Percentiles rank a stretch among this genome's conserved stretches.
Conservation (phyloP, 495 filamentous ascomycete species). For the Daldinia decipiens region DNA sequence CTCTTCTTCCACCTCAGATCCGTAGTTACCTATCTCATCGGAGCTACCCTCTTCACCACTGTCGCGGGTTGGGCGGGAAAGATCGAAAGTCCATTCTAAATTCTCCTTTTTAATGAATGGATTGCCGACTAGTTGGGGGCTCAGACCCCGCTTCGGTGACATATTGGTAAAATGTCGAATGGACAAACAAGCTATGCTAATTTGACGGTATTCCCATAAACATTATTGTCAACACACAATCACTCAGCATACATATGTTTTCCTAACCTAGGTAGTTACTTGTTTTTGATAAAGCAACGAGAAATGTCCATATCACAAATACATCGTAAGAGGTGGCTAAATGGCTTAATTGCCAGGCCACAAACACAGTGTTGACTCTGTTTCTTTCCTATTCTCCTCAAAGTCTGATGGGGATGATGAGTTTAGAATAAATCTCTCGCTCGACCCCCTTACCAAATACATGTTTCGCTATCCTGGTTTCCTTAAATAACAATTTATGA, state of each 20-base stretch:
- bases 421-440: neutral
- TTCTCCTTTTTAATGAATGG: constrained; percentile 52
- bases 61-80: constrained; percentile 26
- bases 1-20: constrained; percentile 8
- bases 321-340: neutral
- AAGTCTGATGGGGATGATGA: neutral
- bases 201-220: neutral
- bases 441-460: neutral
- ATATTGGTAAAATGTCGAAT: constrained; percentile 16
- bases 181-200: neutral
- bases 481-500: neutral
- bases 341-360: neutral
- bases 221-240: no score
- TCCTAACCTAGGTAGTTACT: no score
- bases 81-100: constrained; percentile 47
- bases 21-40: constrained; percentile 13
- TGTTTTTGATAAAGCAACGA: neutral
- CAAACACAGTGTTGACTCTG: neutral
- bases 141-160: constrained; percentile 32
- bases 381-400: neutral
- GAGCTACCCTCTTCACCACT: constrained; percentile 22
- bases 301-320: neutral
- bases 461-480: neutral
- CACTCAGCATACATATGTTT: neutral
- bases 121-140: constrained; percentile 38